Evolutionary conservation across 2,329 filamentous ascomycete genomes (phyloP), one percentile per base, ranked within the genome.

Genomic region (Bisporella sp.): DNA sequence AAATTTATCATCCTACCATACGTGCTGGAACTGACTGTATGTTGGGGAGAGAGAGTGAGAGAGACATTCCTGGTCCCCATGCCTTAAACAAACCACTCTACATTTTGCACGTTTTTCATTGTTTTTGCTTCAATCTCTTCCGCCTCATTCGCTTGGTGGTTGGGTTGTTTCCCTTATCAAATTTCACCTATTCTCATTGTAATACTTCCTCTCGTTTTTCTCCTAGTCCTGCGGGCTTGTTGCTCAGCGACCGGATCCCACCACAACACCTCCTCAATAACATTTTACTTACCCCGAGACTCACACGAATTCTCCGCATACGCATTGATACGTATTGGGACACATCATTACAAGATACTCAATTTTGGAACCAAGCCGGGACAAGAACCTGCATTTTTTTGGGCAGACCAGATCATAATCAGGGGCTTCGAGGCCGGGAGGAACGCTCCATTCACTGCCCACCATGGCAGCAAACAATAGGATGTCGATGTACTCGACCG

Each of bases 401-500:
- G 7, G 35, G 35, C 35, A n/a, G 35, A 37, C 35, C n/a, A 2
- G 35, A 37, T 37, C n/a, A 37, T 37, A 48, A 45, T 30, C 43
- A 40, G 39, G 31, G 31, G 41, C 29, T 29, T 21, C 40, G 31
- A 41, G 37, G 39, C 46, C 48, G 2, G 53, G 47, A 53, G 54
- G 50, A 48, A 44, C 44, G 45, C 50, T 42, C 50, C 47, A 49
- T 47, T 33, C 12, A 31, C 33, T 47, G 21, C 28, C 29, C 55
- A 58, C 31, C 45, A 66, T 66, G 63, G 59, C 62, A 49, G 59
- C 54, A 54, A 65, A 61, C 46, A 65, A 65, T 50, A 60, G 64
- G 31, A 61, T 64, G 58, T 86, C 83, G 58, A 82, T 84, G 75
- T 86, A 84, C 65, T 86, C 82, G 58, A 73, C 82, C 64, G 75